A percentile compares a stretch with the other conserved stretches of the same genome.
These are phyloP conservation scores for Cladosporium sp. DNA, from an alignment of 2,329 filamentous ascomycete species.

Conservation along the genomic window DNA sequence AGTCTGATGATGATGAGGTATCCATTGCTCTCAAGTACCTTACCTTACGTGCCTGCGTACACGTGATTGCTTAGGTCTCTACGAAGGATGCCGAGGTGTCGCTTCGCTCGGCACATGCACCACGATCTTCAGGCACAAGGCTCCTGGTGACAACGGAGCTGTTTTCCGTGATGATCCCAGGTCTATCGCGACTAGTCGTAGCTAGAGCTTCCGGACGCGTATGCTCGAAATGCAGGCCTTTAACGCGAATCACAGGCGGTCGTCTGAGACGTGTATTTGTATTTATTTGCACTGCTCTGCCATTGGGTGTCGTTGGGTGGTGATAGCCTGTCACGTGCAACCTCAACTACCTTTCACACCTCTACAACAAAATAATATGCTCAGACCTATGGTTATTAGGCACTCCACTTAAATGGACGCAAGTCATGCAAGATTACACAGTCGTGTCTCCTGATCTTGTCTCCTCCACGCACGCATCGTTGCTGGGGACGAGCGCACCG, in stretches of 20 bases:
- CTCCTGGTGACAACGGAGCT: neutral
- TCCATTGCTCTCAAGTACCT: too few species aligned
- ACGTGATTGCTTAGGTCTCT: too few species aligned
- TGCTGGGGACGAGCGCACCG: conserved; percentile 9
- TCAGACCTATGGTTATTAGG: too few species aligned
- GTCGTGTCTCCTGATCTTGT: neutral
- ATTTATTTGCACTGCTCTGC: too few species aligned
- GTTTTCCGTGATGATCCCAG: neutral
- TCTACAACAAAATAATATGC: too few species aligned
- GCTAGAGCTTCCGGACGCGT: neutral
- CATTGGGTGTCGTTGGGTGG: too few species aligned
- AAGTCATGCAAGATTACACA: conserved; percentile 2
- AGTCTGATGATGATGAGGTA: too few species aligned
- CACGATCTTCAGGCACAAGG: neutral
- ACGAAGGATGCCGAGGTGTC: neutral
- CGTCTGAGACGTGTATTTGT: neutral
- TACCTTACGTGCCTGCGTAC: too few species aligned
- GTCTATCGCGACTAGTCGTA: neutral
- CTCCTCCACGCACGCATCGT: neutral
- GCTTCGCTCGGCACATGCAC: neutral
- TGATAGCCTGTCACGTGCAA: too few species aligned
- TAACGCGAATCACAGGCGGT: neutral
- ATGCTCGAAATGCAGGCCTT: neutral
- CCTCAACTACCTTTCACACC: too few species aligned
- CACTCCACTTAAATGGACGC: neutral